These are phyloP conservation scores for Xylaria sp. DNA, from an alignment of 2,329 filamentous ascomycete genomes.

Conservation along the genomic window DNA sequence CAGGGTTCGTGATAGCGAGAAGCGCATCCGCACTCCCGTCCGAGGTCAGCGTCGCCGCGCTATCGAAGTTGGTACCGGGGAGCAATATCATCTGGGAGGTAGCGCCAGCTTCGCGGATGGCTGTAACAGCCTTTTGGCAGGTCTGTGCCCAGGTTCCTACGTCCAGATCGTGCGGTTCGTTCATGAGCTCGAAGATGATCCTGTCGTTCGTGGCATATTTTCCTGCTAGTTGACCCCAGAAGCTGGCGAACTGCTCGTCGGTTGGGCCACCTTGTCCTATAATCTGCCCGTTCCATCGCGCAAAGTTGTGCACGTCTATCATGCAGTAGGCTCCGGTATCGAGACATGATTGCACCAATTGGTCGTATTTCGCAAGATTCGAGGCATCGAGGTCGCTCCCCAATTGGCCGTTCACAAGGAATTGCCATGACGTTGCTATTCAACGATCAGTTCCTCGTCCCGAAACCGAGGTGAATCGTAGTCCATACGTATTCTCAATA, in stretches of 20 bases:
- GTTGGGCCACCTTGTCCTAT: conserved; percentile 72
- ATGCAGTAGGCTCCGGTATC: conserved; percentile 68
- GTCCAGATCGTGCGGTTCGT: conserved; percentile 73
- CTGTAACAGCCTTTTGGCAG: conserved; percentile 71
- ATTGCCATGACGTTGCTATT: conserved; percentile 67
- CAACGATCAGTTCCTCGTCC: conserved; percentile 19
- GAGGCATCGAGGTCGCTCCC: conserved; percentile 60
- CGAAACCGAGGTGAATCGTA: conserved; percentile 8
- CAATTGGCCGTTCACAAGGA: conserved; percentile 64
- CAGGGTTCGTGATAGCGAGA: conserved; percentile 66
- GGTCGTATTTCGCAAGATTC: conserved; percentile 64
- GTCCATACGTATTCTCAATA: conserved; percentile 63
- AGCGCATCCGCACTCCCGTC: conserved; percentile 64
- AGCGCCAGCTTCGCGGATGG: conserved; percentile 74
- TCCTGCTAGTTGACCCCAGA: conserved; percentile 67
- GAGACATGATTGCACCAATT: conserved; percentile 67
- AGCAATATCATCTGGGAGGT: conserved; percentile 71
- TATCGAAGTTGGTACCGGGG: conserved; percentile 70
- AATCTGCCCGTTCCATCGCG: conserved; percentile 70
- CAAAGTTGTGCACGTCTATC: conserved; percentile 69
- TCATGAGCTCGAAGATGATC: conserved; percentile 66
- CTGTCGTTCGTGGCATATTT: conserved; percentile 59
- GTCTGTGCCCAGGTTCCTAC: conserved; percentile 68
- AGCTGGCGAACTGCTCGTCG: conserved; percentile 64
- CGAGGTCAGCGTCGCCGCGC: conserved; percentile 60